Evolutionary conservation across 371 early-diverging fungal genomes (phyloP), one percentile per base, ranked within the genome.

Genomic region (Coemansia sp.): DNA sequence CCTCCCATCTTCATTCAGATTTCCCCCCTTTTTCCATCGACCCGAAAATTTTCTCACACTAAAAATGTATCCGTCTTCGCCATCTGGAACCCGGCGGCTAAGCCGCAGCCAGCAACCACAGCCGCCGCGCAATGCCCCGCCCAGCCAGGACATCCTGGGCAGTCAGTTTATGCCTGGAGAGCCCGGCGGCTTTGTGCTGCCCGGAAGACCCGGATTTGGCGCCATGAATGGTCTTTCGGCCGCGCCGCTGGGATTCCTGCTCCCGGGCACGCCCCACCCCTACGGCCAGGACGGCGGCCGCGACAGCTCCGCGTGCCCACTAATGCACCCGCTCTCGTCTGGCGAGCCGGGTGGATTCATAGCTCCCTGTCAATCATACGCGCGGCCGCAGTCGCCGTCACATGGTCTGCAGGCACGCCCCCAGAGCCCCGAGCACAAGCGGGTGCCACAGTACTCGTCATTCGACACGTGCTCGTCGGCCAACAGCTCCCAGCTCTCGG

Each of bases 131-230:
- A 36, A 35, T 6, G 36, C 36, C 9, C 11, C 34, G 48, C n/a
- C n/a, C 13, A 52, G 35, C 38, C 53, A 51, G 16, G 36, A 40
- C 20, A 42, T 48, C n/a, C 8, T 45, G 10, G 36, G 59, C 45
- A 51, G 63, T 32, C 50, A 55, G 57, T 67, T 67, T 35, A 52
- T 63, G 64, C 63, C 68, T 1, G 61, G 72, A 30, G 72, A 72
- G 38, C 72, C 72, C 2, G 72, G 72, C 3, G 64, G 72, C 0
- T 72, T 72, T 41, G 59, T 72, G 9, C 6, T 67, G 42, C 72
- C 68, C 4, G 14, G 40, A 13, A 14, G 16, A 5, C 39, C 54
- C 6, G 45, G 13, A 9, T 47, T 4, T 45, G 30, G 48, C 40
- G 48, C n/a, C 48, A 47, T 32, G 4, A 16, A 45, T 41, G 16